Conservation (phyloP, 1,284 basidiomycete species). For the Trichosporon inkin region DNA sequence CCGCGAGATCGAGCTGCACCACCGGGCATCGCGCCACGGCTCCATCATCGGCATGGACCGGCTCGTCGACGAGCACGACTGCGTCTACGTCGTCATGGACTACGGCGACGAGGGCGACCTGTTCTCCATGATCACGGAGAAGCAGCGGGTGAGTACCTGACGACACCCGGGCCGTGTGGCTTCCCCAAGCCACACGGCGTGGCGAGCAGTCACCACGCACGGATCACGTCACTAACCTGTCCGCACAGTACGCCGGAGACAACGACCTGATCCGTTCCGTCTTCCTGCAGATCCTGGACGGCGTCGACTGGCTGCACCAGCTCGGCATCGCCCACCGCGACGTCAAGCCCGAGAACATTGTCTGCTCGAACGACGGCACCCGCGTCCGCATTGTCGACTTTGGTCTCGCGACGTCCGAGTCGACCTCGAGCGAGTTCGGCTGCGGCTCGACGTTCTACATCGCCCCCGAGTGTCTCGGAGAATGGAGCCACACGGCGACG, state of each 20-base stretch:
- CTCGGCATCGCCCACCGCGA: constrained; percentile 87
- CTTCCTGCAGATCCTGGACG: constrained; percentile 88
- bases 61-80: constrained; percentile 66
- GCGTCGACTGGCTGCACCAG: constrained; percentile 73
- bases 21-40: constrained; percentile 62
- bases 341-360: constrained; percentile 95
- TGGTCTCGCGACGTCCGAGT: constrained; percentile 89
- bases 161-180: background rate
- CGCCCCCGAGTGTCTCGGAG: constrained; percentile 82
- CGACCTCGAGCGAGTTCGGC: constrained; percentile 82
- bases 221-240: constrained; percentile 13
- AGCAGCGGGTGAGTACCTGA: constrained; percentile 48
- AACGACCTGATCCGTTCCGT: constrained; percentile 78
- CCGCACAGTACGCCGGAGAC: constrained; percentile 66
- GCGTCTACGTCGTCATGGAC: constrained; percentile 61
- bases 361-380: constrained; percentile 72
- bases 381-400: constrained; percentile 92
- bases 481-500: constrained; percentile 50
- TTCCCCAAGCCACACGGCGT: constrained; percentile 3
- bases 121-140: constrained; percentile 68
- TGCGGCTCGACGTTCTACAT: constrained; percentile 55
- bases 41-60: constrained; percentile 86
- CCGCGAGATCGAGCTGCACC: constrained; percentile 62
- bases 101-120: constrained; percentile 83
- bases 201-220: background rate